Evolutionary conservation across 805 yeast genomes (phyloP).

Genomic region (Huiozyma sinensis): DNA sequence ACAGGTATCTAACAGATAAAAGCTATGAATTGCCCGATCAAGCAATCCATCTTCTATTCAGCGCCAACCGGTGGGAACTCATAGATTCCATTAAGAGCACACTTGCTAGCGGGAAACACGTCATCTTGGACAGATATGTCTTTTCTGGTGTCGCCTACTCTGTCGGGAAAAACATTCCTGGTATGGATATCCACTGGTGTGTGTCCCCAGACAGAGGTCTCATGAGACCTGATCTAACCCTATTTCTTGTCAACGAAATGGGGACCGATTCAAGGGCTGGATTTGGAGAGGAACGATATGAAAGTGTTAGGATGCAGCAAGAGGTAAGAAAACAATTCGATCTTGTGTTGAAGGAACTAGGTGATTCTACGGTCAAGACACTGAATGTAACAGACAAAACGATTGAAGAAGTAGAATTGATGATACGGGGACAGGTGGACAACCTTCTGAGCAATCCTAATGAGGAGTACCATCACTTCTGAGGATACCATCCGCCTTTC

Average conservation of each 20-base stretch:
- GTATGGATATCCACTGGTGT: conserved; percentile 67
- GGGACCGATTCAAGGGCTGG: conserved; percentile 48
- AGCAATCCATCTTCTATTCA: conserved; percentile 75
- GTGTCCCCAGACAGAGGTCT: conserved; percentile 70
- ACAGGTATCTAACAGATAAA: conserved; percentile 52
- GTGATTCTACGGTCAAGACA: conserved; percentile 30
- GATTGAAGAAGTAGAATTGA: conserved; percentile 43
- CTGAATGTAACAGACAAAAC: conserved; percentile 50
- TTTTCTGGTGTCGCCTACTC: conserved; percentile 93
- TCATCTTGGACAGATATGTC: conserved; percentile 77
- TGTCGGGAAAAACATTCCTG: conserved; percentile 51
- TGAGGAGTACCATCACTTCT: conserved; percentile 1
- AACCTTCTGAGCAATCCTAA: conserved; percentile 8
- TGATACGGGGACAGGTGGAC: conserved; percentile 32
- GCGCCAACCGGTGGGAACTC: conserved; percentile 93
- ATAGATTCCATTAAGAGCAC: conserved; percentile 38
- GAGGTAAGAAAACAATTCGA: conserved; percentile 46
- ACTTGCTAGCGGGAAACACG: conserved; percentile 37
- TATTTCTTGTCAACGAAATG: conserved; percentile 53
- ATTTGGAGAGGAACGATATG: conserved; percentile 93
- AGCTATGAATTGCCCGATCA: conserved; percentile 52
- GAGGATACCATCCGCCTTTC: background rate
- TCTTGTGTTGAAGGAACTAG: conserved; percentile 20
- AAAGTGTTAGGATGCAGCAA: conserved; percentile 60
- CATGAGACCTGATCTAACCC: conserved; percentile 73